These are phyloP conservation scores for Priceomyces medius DNA, from an alignment of 805 yeast genomes.

Conservation along the genomic window DNA sequence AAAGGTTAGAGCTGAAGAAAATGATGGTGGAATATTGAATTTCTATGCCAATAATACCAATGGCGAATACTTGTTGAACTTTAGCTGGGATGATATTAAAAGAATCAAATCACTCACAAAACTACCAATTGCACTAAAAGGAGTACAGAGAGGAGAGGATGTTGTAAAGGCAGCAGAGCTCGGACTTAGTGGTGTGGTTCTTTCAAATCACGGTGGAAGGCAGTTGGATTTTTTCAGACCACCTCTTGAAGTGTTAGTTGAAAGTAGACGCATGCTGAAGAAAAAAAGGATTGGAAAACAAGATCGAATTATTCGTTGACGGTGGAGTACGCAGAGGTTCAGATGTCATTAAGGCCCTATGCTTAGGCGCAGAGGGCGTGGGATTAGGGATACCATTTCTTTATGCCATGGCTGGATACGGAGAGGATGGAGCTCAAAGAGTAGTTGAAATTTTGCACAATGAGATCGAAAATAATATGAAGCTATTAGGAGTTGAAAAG, in stretches of 20 bases:
- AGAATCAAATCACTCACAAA: conserved; percentile 55
- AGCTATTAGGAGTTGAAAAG: conserved; percentile 68
- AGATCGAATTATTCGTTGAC: conserved; percentile 56
- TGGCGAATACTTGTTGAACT: conserved; percentile 17
- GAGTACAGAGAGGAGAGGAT: conserved; percentile 80
- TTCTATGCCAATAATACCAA: conserved; percentile 6
- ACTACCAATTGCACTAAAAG: conserved; percentile 65
- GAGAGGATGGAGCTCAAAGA: conserved; percentile 61
- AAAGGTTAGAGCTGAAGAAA: conserved; percentile 29
- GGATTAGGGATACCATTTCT: conserved; percentile 69
- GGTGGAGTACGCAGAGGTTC: conserved; percentile 73
- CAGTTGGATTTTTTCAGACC: conserved; percentile 83
- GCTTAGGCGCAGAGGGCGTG: conserved; percentile 69
- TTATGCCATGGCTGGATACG: conserved; percentile 64
- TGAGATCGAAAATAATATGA: conserved; percentile 76
- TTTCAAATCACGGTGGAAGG: conserved; percentile 89
- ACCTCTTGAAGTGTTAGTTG: conserved; percentile 72
- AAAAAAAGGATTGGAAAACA: conserved; percentile 45
- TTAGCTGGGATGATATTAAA: conserved; percentile 64
- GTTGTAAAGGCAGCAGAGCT: conserved; percentile 68
- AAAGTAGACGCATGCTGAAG: conserved; percentile 54
- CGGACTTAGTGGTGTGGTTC: conserved; percentile 73
- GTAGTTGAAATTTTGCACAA: conserved; percentile 63
- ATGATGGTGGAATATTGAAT: conserved; percentile 4
- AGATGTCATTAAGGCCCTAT: conserved; percentile 63